These are phyloP conservation scores for Penicillium decumbens DNA, from an alignment of 2,329 filamentous ascomycete genomes.

Conservation along the genomic window DNA sequence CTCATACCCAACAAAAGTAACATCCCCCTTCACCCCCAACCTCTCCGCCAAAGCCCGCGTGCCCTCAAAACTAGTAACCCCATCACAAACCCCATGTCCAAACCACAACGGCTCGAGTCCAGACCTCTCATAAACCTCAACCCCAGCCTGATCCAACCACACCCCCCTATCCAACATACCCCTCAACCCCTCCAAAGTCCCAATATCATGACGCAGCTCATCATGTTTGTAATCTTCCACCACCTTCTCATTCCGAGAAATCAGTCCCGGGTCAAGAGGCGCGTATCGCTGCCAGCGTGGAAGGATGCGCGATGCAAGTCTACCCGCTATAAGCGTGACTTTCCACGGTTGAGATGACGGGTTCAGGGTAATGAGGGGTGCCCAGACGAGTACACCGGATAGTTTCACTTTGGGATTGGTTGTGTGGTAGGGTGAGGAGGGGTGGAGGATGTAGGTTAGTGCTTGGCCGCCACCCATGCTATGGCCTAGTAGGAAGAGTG, in stretches of 20 bases:
- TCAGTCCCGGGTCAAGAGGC: constrained; percentile 57
- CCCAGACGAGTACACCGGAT: constrained; percentile 68
- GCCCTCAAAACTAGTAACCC: constrained; percentile 61
- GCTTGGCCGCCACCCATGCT: constrained; percentile 84
- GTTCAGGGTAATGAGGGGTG: constrained; percentile 73
- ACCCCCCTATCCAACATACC: constrained; percentile 70
- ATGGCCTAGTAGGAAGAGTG: constrained; percentile 79
- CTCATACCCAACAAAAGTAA: constrained; percentile 66
- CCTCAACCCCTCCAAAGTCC: constrained; percentile 75
- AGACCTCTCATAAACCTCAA: constrained; percentile 24
- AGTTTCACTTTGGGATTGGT: constrained; percentile 52
- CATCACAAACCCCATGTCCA: constrained; percentile 71
- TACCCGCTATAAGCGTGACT: constrained; percentile 61
- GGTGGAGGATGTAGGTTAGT: constrained; percentile 54
- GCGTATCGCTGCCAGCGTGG: constrained; percentile 65
- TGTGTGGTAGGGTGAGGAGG: constrained; percentile 32
- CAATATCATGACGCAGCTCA: constrained; percentile 71
- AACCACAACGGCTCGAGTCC: constrained; percentile 62
- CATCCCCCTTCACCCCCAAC: constrained; percentile 66
- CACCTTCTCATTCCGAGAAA: constrained; percentile 65
- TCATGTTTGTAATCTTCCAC: constrained; percentile 61
- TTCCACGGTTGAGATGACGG: constrained; percentile 59
- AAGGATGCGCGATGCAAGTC: constrained; percentile 62
- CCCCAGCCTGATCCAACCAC: constrained; percentile 51
- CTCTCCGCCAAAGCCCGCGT: constrained; percentile 61